phyloP scores from a whole-genome alignment of 177 flowering plant genomes.

The Vitis hybrid region DNA sequence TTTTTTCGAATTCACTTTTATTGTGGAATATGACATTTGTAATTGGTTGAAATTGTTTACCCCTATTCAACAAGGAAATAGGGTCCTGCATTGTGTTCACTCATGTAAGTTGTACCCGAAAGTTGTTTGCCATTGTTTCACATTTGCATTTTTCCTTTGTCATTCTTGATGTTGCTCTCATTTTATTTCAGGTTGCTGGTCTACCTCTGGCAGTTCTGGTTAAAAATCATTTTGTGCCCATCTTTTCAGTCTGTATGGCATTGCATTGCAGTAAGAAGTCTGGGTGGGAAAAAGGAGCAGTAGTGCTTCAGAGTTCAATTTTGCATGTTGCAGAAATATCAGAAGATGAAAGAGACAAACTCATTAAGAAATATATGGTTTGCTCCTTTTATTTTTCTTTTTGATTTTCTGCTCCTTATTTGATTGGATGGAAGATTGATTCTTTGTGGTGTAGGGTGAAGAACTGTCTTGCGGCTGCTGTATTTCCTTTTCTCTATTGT shows the following conservation, averaged over 20 bases:
- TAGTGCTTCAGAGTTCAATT: too few relatives aligned
- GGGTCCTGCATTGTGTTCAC: not conserved
- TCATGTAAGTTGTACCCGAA: not conserved
- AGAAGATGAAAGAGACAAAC: too few relatives aligned
- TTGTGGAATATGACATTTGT: not conserved
- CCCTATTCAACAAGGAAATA: not conserved
- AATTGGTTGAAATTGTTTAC: not conserved
- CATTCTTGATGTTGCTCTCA: constrained; percentile 8
- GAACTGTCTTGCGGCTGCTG: too few relatives aligned
- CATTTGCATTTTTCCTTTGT: not conserved
- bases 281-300: too few relatives aligned
- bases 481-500: too few relatives aligned
- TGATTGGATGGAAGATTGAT: too few relatives aligned
- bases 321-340: too few relatives aligned
- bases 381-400: too few relatives aligned
- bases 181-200: constrained; percentile 54
- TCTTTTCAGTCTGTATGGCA: constrained; percentile 82
- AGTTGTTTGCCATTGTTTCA: not conserved
- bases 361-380: too few relatives aligned
- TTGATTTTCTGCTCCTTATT: too few relatives aligned
- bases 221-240: constrained; percentile 71
- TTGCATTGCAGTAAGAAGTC: constrained; percentile 29
- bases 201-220: constrained; percentile 57
- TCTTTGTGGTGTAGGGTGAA: too few relatives aligned
- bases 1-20: not conserved